These are phyloP conservation scores for Metroxylon sagu DNA, from an alignment of 176 grass and related monocot genomes.

Conservation along the genomic window DNA sequence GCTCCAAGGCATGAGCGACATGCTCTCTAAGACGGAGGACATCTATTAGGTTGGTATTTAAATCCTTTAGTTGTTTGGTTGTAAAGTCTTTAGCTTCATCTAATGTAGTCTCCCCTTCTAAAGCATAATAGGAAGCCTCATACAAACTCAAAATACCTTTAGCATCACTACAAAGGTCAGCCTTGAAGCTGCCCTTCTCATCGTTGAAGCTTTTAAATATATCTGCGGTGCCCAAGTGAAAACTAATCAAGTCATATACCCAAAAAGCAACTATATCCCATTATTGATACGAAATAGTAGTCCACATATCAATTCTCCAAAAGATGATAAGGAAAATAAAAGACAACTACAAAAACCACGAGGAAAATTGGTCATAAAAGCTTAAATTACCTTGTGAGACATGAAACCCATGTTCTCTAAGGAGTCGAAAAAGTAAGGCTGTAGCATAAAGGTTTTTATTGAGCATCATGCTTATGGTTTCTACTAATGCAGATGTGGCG, in stretches of 20 bases:
- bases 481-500: background rate
- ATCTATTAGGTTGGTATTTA: background rate
- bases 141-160: constrained; percentile 24
- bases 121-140: constrained; percentile 31
- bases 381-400: constrained; percentile 23
- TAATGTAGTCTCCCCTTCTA: constrained; percentile 12
- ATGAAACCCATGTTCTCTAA: constrained; percentile 21
- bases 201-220: constrained; percentile 19
- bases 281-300: no score
- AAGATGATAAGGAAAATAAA: no score
- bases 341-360: no score
- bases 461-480: no score
- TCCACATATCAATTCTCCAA: no score
- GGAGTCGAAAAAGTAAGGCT: constrained; percentile 35
- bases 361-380: background rate
- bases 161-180: background rate
- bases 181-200: background rate
- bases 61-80: background rate
- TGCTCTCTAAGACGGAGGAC: background rate
- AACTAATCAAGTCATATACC: no score
- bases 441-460: constrained; percentile 18
- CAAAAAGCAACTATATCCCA: no score
- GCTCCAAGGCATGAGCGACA: background rate
- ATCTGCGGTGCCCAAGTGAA: background rate
- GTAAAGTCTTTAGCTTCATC: constrained; percentile 22